Evolutionary conservation across 2,329 filamentous ascomycete genomes (phyloP).

Genomic region (Aspergillus ibericus): DNA sequence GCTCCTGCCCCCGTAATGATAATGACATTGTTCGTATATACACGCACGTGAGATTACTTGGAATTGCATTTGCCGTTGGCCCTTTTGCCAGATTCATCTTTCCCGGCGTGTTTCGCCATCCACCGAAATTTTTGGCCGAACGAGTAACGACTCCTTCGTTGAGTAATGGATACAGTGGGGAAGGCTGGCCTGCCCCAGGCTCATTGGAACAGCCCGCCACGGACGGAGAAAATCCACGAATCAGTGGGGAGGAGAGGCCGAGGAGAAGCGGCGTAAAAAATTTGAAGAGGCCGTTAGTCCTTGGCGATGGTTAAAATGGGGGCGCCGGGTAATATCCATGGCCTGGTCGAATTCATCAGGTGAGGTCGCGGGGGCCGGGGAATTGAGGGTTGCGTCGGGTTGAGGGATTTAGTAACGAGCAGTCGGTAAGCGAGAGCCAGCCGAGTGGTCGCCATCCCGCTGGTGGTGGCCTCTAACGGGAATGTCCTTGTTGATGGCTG

Average conservation of each 20-base stretch:
- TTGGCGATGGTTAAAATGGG: not conserved
- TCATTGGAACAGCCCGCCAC: not conserved
- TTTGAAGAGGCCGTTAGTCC: not conserved
- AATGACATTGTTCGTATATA: not conserved
- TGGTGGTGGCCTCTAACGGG: no score
- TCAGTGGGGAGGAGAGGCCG: not conserved
- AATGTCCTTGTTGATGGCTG: not conserved
- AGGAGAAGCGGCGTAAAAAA: not conserved
- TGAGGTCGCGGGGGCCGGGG: not conserved
- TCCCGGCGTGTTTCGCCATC: no score
- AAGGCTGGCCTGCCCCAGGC: not conserved
- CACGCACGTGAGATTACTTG: not conserved
- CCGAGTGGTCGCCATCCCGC: no score
- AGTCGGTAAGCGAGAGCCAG: no score
- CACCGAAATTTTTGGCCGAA: no score
- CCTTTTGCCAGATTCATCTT: no score
- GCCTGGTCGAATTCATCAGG: not conserved
- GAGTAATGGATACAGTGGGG: not conserved
- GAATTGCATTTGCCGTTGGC: not conserved
- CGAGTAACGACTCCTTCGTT: not conserved
- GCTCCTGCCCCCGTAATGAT: not conserved
- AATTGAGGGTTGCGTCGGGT: not conserved
- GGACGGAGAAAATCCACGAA: constrained; percentile 5
- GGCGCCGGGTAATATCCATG: not conserved
- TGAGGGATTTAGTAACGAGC: not conserved